Evolutionary conservation across 75 land plant species (phyloP).

Genomic region (Pinus albicaulis): DNA sequence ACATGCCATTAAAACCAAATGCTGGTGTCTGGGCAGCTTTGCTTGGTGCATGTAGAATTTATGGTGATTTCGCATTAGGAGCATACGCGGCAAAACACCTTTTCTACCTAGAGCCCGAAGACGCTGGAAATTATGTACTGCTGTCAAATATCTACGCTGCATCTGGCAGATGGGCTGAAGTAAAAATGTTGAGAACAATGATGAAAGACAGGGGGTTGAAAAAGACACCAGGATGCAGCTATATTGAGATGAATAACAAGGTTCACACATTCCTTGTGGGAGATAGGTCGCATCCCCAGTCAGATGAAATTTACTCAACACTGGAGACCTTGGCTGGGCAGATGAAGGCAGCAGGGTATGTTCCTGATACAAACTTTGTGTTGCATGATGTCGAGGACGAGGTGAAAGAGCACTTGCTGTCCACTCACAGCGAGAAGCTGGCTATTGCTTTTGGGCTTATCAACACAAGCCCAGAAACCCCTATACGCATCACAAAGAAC

Average conservation of each 20-base stretch:
- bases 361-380: neutral
- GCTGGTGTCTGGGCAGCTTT: neutral
- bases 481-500: constrained; percentile 15
- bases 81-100: neutral
- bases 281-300: constrained; percentile 11
- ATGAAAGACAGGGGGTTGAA: constrained; percentile 19
- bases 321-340: constrained; percentile 11
- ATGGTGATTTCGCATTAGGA: neutral
- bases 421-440: constrained; percentile 28
- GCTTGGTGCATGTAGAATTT: constrained; percentile 1
- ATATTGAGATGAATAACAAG: constrained; percentile 13
- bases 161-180: constrained; percentile 21
- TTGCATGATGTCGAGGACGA: constrained; percentile 16
- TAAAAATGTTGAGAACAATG: constrained; percentile 4
- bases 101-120: constrained; percentile 1
- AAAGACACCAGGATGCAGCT: constrained; percentile 14
- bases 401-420: constrained; percentile 1
- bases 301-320: constrained; percentile 4
- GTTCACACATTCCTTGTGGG: constrained; percentile 4
- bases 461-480: constrained; percentile 21
- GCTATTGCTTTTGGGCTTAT: constrained; percentile 36
- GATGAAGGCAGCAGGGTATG: constrained; percentile 10
- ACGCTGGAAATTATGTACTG: neutral
- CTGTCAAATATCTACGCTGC: constrained; percentile 22
- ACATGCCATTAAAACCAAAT: constrained; percentile 16